Conservation (phyloP, 2,329 filamentous ascomycete genomes). For the Stachybotrys chlorohalonatus region DNA sequence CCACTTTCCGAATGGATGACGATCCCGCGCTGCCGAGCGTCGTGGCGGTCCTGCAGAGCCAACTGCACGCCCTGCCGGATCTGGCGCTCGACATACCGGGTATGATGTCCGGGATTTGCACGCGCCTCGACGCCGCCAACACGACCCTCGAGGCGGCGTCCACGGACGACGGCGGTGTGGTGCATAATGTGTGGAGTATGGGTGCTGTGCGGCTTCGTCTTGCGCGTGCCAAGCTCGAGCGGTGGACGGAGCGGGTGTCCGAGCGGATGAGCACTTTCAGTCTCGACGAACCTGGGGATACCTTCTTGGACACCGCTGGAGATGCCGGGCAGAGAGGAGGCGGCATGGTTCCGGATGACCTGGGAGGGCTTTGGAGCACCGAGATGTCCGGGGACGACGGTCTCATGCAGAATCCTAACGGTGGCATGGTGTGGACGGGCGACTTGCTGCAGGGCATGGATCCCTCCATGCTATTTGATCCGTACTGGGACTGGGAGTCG, state of each 20-base stretch:
- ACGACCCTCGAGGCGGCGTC: slow-evolving; percentile 21
- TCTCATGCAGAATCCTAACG: slow-evolving; percentile 14
- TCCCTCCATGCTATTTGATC: slow-evolving; percentile 24
- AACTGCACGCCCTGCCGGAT: slow-evolving; percentile 32
- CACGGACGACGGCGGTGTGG: slow-evolving; percentile 21
- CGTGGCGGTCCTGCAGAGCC: slow-evolving; percentile 29
- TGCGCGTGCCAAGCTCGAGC: slow-evolving; percentile 34
- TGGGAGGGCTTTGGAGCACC: slow-evolving; percentile 4
- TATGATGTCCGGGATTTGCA: slow-evolving; percentile 30
- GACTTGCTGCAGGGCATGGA: slow-evolving; percentile 23
- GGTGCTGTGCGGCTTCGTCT: slow-evolving; percentile 37
- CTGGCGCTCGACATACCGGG: slow-evolving; percentile 34
- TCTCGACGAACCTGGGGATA: slow-evolving; percentile 7
- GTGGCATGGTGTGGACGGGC: slow-evolving; percentile 17
- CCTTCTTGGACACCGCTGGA: slow-evolving; percentile 9
- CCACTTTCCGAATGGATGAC: slow-evolving; percentile 16
- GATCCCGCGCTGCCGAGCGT: slow-evolving; percentile 30
- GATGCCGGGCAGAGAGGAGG: slow-evolving; percentile 1
- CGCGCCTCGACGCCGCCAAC: slow-evolving; percentile 34
- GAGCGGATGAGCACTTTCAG: slow-evolving; percentile 19
- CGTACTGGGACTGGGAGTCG: slow-evolving; percentile 23
- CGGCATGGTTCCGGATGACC: slow-evolving; percentile 1
- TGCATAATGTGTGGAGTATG: slow-evolving; percentile 39
- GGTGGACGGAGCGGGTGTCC: slow-evolving; percentile 36
- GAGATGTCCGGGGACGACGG: slow-evolving; percentile 14